These are phyloP conservation scores for Saturnispora bothae DNA, from an alignment of 805 yeast species.

Conservation along the genomic window DNA sequence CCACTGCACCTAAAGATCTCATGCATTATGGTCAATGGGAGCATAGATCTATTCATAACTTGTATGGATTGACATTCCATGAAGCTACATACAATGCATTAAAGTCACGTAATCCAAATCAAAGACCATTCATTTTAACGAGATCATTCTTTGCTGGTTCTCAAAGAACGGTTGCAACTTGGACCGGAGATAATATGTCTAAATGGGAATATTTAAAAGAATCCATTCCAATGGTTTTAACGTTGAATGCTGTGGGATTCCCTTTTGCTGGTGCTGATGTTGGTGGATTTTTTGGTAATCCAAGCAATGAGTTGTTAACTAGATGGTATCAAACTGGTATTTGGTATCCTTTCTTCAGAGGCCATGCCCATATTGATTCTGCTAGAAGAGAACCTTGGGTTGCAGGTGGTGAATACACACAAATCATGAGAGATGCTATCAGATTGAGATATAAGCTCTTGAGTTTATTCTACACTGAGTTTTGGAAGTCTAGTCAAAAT, in stretches of 20 bases:
- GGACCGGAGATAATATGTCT: conserved; percentile 97
- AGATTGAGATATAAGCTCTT: conserved; percentile 62
- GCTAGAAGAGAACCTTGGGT: conserved; percentile 90
- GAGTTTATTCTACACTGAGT: conserved; percentile 73
- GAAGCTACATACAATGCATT: conserved; percentile 70
- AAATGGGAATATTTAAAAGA: conserved; percentile 77
- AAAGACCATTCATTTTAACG: conserved; percentile 82
- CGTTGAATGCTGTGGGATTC: conserved; percentile 72
- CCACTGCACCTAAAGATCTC: conserved; percentile 73
- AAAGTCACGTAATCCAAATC: conserved; percentile 34
- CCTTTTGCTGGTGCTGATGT: conserved; percentile 96
- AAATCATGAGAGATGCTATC: conserved; percentile 59
- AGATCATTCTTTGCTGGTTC: conserved; percentile 86
- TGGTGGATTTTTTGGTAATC: conserved; percentile 93
- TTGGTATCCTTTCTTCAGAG: conserved; percentile 95
- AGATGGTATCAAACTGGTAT: conserved; percentile 96
- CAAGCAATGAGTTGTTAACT: conserved; percentile 64
- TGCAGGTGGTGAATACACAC: conserved; percentile 62
- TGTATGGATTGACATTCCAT: conserved; percentile 72
- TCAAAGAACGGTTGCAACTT: conserved; percentile 83
- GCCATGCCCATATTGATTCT: conserved; percentile 92
- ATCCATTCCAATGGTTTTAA: conserved; percentile 81
- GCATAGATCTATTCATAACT: conserved; percentile 83
- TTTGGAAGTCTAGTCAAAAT: conserved; percentile 45
- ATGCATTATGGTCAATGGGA: conserved; percentile 76